Percentiles rank a stretch among this genome's conserved stretches.
These are phyloP conservation scores for Exobasidium cylindrosporum DNA, from an alignment of 1,284 basidiomycete genomes.

Conservation along the genomic window DNA sequence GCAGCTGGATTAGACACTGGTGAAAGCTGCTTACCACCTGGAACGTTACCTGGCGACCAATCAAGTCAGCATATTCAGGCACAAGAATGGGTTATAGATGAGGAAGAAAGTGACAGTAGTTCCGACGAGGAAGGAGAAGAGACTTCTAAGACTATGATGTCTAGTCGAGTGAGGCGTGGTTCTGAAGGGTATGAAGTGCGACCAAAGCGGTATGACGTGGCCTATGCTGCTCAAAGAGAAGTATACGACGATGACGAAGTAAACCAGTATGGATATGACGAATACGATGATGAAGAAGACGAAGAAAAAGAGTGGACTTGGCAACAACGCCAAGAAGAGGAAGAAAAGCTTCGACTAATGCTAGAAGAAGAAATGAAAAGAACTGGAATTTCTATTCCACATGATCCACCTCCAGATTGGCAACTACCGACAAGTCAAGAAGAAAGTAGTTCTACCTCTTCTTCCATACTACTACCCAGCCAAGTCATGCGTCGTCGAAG, in stretches of 20 bases:
- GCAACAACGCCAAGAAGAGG: slow-evolving; percentile 8
- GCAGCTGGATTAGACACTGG: background rate
- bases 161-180: slow-evolving; percentile 25
- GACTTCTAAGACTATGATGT: background rate
- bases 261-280: slow-evolving; percentile 3
- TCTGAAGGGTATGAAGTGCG: slow-evolving; percentile 29
- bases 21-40: background rate
- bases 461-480: slow-evolving; percentile 6
- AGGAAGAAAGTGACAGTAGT: background rate
- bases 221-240: slow-evolving; percentile 7
- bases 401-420: slow-evolving; percentile 11
- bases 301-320: background rate
- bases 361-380: slow-evolving; percentile 12
- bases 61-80: background rate
- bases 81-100: background rate
- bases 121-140: background rate
- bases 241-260: background rate
- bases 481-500: slow-evolving; percentile 13
- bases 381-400: slow-evolving; percentile 5
- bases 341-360: slow-evolving; percentile 10
- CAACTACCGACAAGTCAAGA: background rate
- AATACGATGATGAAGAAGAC: slow-evolving; percentile 5
- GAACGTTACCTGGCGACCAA: background rate
- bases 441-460: background rate
- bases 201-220: slow-evolving; percentile 21